A percentile compares a stretch with the other conserved stretches of the same genome.
Evolutionary conservation across 2,329 filamentous ascomycete species (phyloP).

Genomic region (Aspergillus intermedius): DNA sequence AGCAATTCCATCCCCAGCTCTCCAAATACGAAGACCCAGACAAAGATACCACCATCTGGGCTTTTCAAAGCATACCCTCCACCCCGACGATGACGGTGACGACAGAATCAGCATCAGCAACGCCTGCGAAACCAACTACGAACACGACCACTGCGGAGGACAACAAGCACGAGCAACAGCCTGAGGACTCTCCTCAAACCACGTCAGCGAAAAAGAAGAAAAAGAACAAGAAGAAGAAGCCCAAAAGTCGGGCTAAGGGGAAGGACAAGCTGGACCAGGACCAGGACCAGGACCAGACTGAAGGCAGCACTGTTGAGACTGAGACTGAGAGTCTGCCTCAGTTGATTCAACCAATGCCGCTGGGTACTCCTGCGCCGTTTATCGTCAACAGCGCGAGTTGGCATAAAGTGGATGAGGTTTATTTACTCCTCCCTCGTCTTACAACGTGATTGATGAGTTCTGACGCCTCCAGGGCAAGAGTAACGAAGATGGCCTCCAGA

Average conservation of each 20-base stretch:
- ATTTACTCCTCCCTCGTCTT: too few species aligned
- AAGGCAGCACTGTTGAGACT: not conserved
- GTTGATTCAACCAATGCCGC: too few species aligned
- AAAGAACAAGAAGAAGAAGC: not conserved
- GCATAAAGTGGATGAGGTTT: too few species aligned
- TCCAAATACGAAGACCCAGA: not conserved
- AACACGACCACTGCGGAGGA: not conserved
- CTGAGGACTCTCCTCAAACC: not conserved
- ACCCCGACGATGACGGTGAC: too few species aligned
- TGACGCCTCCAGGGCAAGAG: too few species aligned
- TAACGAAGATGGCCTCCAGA: not conserved
- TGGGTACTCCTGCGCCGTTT: too few species aligned
- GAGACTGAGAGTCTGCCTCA: too few species aligned
- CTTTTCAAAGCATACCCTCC: too few species aligned
- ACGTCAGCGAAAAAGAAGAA: not conserved
- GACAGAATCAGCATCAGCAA: too few species aligned
- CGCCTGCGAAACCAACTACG: not conserved
- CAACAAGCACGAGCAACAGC: not conserved
- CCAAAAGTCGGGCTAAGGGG: not conserved
- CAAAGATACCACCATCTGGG: not conserved
- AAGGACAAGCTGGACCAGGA: not conserved
- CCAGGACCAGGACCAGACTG: not conserved
- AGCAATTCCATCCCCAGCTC: constrained; percentile 1
- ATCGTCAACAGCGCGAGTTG: too few species aligned
- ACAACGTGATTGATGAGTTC: too few species aligned